Evolutionary conservation across 2,329 filamentous ascomycete species (phyloP), one percentile per base, ranked within the genome.

Genomic region (Cyanodermella asteris): DNA sequence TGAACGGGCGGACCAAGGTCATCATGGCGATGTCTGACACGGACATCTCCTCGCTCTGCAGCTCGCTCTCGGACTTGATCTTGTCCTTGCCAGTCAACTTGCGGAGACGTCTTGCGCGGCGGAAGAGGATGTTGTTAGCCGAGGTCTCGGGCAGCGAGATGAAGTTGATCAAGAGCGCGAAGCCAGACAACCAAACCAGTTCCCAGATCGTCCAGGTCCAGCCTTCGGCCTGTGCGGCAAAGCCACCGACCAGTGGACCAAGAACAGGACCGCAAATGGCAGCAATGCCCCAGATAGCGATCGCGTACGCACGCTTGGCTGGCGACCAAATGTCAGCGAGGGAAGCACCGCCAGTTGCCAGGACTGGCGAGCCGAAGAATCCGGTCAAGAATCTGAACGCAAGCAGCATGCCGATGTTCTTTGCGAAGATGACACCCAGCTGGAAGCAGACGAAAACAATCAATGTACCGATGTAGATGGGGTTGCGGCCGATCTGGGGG

Each of bases 311-410:
- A 11, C 45, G 40, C 19, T 47, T 44, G 9, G 34, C 32, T 0
- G 49, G 47, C 2, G 29, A 28, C 37, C 47, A 56, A 16, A 57
- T 52, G 27, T 59, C 54, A 1, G 38, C 42, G 7, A 56, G 40
- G 1, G 49, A 49, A 5, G 54, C 54, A 20, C 46, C 54, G 3
- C 53, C 53, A 1, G 51, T 57, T 0, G 54, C 54, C 1, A 57
- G 44, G 1, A 45, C 44, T 0, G 55, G 53, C 0, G 43, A 47
- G 2, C 57, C 56, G 32, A 60, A 49, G 34, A 63, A 58, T 1
- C 59, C 59, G 0, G 53, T 55, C 1, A 64, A 31, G 35, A 62
- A 63, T 5, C 60, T 52, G 20, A 64, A 53, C 3, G 49, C 54
- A 0, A 66, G 41, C 0, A 67, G 41, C 43, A 59, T 59, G 5